Base-by-base conservation (phyloP, 1,284 basidiomycete genomes). In the Ustilago trichophora region DNA sequence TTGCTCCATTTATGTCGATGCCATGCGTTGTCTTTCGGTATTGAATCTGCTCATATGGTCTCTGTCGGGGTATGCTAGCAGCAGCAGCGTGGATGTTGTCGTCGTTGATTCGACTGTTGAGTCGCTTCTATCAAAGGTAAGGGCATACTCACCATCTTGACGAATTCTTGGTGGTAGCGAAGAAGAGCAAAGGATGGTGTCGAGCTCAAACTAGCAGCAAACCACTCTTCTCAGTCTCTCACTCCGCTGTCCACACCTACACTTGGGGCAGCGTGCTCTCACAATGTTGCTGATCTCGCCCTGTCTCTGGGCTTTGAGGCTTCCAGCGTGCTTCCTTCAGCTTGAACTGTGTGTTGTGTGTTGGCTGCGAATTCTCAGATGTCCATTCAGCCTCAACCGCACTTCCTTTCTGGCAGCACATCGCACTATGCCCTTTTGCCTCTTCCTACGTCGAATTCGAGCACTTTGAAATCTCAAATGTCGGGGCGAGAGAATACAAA, bases 141-240 rank as follows among this genome's bases (percentile, higher is more conserved):
- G 26, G 34, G 29, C 13, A 13, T 52, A 63, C 66, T 64, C 46
- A 69, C 66, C 66, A 69, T 69, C 66, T 69, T 69, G 66, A 69
- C 51, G 66, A 58, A 58, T 68, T 63, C 66, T 63, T 69, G 66
- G 64, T 67, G 64, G 57, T 67, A 52, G 34, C 64, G 35, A 67
- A 51, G 44, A 60, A 42, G 52, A 59, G 63, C 29, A 45, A 48
- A 52, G 63, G 62, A 54, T 58, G 42, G 42, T 58, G 54, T 36
- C 53, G 54, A 57, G 60, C 60, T 19, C 21, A 40, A 56, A 21
- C 52, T 47, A 52, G 53, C 60, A 52, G 38, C 59, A 51, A 52
- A 31, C 16, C 38, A 24, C 43, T 38, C 34, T n/a, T 3, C 40
- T 6, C 42, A 25, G 6, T 19, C 29, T n/a, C n/a, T 15, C 42